phyloP scores from a whole-genome alignment of 2,329 filamentous ascomycete genomes.

The Achaetomium macrosporum region DNA sequence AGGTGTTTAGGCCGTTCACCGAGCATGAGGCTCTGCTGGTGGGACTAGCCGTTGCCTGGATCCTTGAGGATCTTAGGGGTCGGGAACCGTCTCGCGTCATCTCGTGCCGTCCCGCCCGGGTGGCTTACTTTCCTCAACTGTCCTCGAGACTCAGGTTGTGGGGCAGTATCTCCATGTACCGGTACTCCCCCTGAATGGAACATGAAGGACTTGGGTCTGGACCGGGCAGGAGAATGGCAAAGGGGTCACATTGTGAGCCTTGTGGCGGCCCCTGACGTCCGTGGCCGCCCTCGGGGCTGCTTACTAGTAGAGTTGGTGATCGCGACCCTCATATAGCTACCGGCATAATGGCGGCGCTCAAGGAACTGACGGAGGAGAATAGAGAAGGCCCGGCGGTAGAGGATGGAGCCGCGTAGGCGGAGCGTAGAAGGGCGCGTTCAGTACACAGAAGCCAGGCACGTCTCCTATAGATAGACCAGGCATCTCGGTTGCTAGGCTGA shows the following conservation, averaged over 20 bases:
- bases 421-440: no score
- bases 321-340: no score
- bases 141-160: no score
- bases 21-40: background rate
- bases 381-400: no score
- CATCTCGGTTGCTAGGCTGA: background rate
- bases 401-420: no score
- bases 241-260: background rate
- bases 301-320: no score
- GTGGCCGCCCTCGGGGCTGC: no score
- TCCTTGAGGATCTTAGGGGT: background rate
- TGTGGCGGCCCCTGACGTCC: no score
- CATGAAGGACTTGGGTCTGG: background rate
- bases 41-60: background rate
- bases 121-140: background rate
- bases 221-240: background rate
- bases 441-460: background rate
- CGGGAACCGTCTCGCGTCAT: conserved; percentile 4
- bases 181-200: background rate
- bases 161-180: background rate
- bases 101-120: conserved; percentile 15
- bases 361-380: no score
- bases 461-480: conserved; percentile 6
- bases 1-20: no score
- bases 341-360: no score